Conservation (phyloP, 768 basidiomycete genomes). For the Boletellus ananas region DNA sequence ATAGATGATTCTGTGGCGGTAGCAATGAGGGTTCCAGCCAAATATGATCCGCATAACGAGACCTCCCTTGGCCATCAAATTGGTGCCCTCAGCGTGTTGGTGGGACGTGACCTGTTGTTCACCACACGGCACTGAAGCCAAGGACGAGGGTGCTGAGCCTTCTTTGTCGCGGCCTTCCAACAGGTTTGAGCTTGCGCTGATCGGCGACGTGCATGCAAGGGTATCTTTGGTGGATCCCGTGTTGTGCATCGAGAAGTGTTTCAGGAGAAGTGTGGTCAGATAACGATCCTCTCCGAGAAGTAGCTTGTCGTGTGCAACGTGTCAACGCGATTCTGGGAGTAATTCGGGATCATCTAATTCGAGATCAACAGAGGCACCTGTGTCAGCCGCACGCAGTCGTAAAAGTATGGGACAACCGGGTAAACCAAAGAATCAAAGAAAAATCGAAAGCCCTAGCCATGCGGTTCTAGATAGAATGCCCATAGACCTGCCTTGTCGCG, state of each 20-base stretch:
- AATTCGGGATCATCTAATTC: constrained; percentile 85
- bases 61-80: no score
- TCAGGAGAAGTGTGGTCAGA: constrained; percentile 90
- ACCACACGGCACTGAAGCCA: no score
- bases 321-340: constrained; percentile 94
- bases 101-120: no score
- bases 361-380: constrained; percentile 92
- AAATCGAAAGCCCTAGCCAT: constrained; percentile 97
- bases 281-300: constrained; percentile 99
- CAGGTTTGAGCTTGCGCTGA: no score
- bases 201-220: constrained; percentile 81
- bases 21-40: no score
- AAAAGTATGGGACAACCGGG: constrained; percentile 99
- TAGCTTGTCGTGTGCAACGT: constrained; percentile 97
- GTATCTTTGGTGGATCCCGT: constrained; percentile 95
- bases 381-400: constrained; percentile 90
- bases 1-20: no score
- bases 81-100: no score
- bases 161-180: no score
- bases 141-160: no score
- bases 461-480: constrained; percentile 98
- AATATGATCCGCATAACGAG: no score
- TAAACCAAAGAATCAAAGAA: constrained; percentile 94
- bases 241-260: constrained; percentile 92
- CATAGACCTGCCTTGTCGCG: constrained; percentile 99